Evolutionary conservation across 257 asterid genomes (phyloP), one percentile per base, ranked within the genome.

Genomic region (Anisodus acutangulus): DNA sequence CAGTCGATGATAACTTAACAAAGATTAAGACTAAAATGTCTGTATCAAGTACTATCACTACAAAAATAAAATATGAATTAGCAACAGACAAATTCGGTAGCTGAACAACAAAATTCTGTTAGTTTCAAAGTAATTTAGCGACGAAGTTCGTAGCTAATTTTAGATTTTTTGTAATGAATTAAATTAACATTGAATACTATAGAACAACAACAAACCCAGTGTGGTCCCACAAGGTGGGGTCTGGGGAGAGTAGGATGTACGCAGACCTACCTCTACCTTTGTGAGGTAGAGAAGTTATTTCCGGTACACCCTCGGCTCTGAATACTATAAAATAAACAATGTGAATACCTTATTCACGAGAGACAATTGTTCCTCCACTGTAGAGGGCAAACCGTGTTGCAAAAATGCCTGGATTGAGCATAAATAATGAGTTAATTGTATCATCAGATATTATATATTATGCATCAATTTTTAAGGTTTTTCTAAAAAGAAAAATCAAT

Each of bases 331-430:
- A 67, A 13, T 67, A 67, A 67, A 66, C 26, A 0, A 54, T 58
- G 67, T 51, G 69, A 69, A 19, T 91, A 95, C 99, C 98, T 96
- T 93, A 39, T 91, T 93, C 86, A 89, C 86, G 82, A 91, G 93
- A 45, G 86, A 88, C 60, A 89, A 83, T 68, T 90, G 86, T 86
- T 94, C 94, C 88, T 94, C 98, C 83, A 89, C 93, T 11, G 94
- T 87, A 71, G 97, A 91, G 78, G 98, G 98, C 83, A 92, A 86
- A 41, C 98, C 98, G 7, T 89, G 92, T 83, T 91, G 98, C 87
- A 96, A 89, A 90, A 94, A 91, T 85, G 94, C 97, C 98, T 94
- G 92, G 16, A 88, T 35, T 49, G 74, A 82, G 66, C 15, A 64
- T 10, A 8, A 43, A 67, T n/a, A 13, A 26, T 31, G 35, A 31